A percentile compares a stretch with the other conserved stretches of the same genome.
Evolutionary conservation across 2,329 filamentous ascomycete species (phyloP).

Genomic region (Tolypocladium ovalisporum): DNA sequence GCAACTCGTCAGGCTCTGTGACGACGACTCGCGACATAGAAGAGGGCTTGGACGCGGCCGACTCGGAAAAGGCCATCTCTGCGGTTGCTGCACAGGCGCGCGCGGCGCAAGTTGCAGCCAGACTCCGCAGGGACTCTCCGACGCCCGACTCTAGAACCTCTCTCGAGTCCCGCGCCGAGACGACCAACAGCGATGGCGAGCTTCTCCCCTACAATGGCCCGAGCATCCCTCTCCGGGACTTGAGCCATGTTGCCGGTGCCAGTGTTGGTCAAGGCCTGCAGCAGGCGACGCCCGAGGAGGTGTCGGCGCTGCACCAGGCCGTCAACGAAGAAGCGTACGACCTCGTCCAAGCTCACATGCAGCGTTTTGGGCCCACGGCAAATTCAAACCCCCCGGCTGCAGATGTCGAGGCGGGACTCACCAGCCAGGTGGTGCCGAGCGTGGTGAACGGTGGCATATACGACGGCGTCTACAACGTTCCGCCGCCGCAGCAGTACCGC

Average conservation of each 20-base stretch:
- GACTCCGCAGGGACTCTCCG: constrained; percentile 24
- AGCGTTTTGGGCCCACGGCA: constrained; percentile 9
- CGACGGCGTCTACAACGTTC: constrained; percentile 29
- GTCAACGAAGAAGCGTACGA: constrained; percentile 26
- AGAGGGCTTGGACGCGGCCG: constrained; percentile 12
- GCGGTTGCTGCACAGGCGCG: constrained; percentile 32
- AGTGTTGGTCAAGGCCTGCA: background rate
- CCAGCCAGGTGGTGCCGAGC: constrained; percentile 10
- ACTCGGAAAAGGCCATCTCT: constrained; percentile 16
- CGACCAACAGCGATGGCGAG: constrained; percentile 15
- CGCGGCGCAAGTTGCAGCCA: constrained; percentile 29
- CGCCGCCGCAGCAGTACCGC: constrained; percentile 29
- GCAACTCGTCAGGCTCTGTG: constrained; percentile 27
- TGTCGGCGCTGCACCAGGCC: constrained; percentile 1
- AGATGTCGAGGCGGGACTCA: constrained; percentile 7
- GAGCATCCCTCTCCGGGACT: constrained; percentile 20
- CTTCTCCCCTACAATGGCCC: constrained; percentile 10
- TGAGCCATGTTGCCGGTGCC: constrained; percentile 7
- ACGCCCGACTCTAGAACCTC: constrained; percentile 23
- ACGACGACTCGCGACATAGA: constrained; percentile 13
- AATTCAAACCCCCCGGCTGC: constrained; percentile 1
- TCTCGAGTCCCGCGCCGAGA: constrained; percentile 23
- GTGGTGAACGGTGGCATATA: constrained; percentile 27
- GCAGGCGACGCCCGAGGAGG: background rate
- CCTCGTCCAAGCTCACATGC: constrained; percentile 31